Conservation (phyloP, 2,329 filamentous ascomycete genomes). For the Cladophialophora psammophila region DNA sequence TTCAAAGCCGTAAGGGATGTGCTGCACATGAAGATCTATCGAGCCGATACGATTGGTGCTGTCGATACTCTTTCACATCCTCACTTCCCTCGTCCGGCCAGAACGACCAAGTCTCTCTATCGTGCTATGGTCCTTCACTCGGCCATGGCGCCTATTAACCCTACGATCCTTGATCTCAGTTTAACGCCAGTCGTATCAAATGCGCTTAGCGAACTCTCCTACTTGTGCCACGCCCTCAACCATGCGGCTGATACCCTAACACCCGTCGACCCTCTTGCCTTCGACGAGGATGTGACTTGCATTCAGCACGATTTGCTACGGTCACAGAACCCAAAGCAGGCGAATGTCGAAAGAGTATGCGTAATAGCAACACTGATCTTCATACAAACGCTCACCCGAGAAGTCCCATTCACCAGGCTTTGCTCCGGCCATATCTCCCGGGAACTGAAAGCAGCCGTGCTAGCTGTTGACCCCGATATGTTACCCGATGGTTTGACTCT, state of each 20-base stretch:
- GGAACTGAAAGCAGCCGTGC: slow-evolving; percentile 15
- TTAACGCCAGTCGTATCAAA: slow-evolving; percentile 13
- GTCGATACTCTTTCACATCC: slow-evolving; percentile 33
- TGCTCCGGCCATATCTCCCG: slow-evolving; percentile 21
- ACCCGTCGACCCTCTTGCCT: slow-evolving; percentile 26
- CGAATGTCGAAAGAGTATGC: slow-evolving; percentile 21
- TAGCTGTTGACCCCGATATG: background rate
- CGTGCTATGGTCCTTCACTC: slow-evolving; percentile 9
- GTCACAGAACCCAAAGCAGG: background rate
- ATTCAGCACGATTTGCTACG: slow-evolving; percentile 33
- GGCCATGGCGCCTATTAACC: background rate
- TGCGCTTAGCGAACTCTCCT: slow-evolving; percentile 25
- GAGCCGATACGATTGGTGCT: slow-evolving; percentile 33
- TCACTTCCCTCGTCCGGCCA: slow-evolving; percentile 24
- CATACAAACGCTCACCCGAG: slow-evolving; percentile 29
- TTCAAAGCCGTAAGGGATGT: slow-evolving; percentile 21
- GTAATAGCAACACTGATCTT: slow-evolving; percentile 32
- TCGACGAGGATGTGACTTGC: slow-evolving; percentile 32
- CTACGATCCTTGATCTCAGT: slow-evolving; percentile 2
- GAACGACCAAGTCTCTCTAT: slow-evolving; percentile 19
- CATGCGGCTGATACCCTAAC: slow-evolving; percentile 14
- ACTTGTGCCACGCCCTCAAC: slow-evolving; percentile 28
- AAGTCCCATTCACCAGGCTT: slow-evolving; percentile 22
- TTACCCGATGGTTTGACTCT: slow-evolving; percentile 15
- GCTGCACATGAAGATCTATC: slow-evolving; percentile 35